Conservation (phyloP, 1,284 basidiomycete genomes). For the Apiotrichum mycotoxinovorans region DNA sequence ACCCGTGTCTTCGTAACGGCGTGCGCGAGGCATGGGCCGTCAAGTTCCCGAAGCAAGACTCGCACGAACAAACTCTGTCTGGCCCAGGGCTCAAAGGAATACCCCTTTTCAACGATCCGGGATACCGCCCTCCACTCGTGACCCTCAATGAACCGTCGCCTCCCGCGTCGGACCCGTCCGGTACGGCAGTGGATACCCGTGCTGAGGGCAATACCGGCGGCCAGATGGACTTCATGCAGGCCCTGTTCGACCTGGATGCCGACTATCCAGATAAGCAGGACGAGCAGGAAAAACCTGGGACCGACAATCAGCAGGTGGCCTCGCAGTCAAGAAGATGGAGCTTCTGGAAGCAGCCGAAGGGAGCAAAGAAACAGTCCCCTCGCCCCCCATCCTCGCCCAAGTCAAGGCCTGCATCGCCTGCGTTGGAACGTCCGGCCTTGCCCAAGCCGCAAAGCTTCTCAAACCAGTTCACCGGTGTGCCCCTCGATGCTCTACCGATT, state of each 20-base stretch:
- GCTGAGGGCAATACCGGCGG: background rate
- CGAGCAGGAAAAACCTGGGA: background rate
- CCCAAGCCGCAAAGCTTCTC: background rate
- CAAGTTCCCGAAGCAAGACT: background rate
- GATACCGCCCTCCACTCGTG: background rate
- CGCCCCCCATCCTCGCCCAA: background rate
- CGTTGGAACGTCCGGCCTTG: background rate
- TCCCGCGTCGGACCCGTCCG: background rate
- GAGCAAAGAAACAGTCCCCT: background rate
- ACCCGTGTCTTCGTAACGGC: conserved; percentile 16
- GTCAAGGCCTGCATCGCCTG: background rate
- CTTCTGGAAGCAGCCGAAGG: background rate
- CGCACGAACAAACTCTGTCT: background rate
- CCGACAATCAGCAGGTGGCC: background rate
- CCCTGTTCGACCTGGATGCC: conserved; percentile 9
- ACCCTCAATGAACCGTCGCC: background rate
- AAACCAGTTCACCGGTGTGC: conserved; percentile 15
- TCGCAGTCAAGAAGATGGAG: background rate
- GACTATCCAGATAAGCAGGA: background rate
- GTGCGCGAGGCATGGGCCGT: conserved; percentile 7
- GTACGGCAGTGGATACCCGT: background rate
- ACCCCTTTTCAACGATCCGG: background rate
- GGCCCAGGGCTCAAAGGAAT: background rate
- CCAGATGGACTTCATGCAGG: conserved; percentile 16
- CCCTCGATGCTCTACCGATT: conserved; percentile 9